Evolutionary conservation across 2,329 filamentous ascomycete genomes (phyloP).

Genomic region (Fusarium abutilonis): DNA sequence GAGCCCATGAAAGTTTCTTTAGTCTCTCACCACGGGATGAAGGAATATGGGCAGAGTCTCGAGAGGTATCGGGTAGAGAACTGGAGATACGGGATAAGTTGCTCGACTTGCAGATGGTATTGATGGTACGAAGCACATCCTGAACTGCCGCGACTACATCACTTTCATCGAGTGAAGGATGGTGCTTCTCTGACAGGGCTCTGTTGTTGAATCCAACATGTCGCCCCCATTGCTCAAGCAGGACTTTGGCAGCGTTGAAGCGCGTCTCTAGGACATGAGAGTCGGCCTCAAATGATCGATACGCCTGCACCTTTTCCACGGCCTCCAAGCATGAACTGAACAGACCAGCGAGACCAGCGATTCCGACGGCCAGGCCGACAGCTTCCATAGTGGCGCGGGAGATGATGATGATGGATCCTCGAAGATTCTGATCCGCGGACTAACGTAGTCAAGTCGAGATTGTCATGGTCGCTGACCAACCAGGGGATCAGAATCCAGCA

Average conservation of each 20-base stretch:
- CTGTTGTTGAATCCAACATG: slow-evolving; percentile 31
- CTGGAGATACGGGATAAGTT: not conserved
- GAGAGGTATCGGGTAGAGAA: not conserved
- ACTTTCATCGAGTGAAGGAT: not conserved
- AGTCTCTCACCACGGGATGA: not conserved
- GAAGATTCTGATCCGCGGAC: not conserved
- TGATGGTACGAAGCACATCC: not conserved
- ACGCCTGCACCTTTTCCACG: slow-evolving; percentile 26
- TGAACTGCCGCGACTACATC: not conserved
- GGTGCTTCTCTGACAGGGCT: not conserved
- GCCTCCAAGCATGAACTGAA: slow-evolving; percentile 40
- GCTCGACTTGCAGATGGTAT: not conserved
- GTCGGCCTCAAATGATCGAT: slow-evolving; percentile 32
- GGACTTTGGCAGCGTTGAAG: slow-evolving; percentile 30
- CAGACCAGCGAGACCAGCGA: slow-evolving; percentile 31
- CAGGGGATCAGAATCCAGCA: too few species aligned
- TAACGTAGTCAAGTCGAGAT: too few species aligned
- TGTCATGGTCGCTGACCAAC: too few species aligned
- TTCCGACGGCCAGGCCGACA: not conserved
- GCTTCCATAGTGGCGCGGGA: not conserved
- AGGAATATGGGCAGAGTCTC: too few species aligned
- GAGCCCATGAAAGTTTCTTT: not conserved
- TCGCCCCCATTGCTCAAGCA: slow-evolving; percentile 38
- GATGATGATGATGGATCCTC: too few species aligned
- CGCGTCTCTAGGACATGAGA: slow-evolving; percentile 22